Percentiles rank a stretch among this genome's conserved stretches.
Conservation (phyloP, 2,329 filamentous ascomycete species). For the Fusarium heterosporum region DNA sequence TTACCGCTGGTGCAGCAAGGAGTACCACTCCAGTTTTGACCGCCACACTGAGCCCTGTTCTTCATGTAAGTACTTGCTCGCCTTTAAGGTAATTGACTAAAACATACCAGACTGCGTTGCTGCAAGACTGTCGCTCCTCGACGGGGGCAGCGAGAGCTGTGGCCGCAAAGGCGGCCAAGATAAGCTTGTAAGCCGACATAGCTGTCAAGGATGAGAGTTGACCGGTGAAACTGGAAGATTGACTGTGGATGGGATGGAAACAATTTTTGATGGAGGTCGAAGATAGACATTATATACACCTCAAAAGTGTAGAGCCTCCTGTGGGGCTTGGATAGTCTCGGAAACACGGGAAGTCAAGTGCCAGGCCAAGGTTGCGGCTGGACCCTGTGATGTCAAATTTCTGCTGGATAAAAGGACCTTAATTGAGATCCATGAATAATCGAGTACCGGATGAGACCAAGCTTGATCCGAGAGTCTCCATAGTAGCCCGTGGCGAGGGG, state of each 20-base stretch:
- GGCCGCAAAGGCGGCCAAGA: constrained; percentile 37
- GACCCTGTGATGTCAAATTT: not conserved
- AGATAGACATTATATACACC: constrained; percentile 23
- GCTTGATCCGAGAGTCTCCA: not conserved
- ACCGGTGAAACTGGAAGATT: not conserved
- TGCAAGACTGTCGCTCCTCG: constrained; percentile 50
- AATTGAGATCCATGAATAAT: not conserved
- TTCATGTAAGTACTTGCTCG: not conserved
- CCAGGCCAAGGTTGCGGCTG: not conserved
- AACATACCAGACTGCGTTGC: constrained; percentile 34
- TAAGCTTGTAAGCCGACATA: constrained; percentile 35
- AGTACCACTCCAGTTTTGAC: constrained; percentile 57
- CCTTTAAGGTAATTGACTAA: fast-evolving
- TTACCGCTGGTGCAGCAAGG: constrained; percentile 55
- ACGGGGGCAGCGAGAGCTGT: constrained; percentile 55
- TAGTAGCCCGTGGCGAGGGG: not conserved
- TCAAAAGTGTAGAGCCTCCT: not conserved
- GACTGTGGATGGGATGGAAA: constrained; percentile 2
- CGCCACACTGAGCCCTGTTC: constrained; percentile 58
- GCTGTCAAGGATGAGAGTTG: constrained; percentile 1
- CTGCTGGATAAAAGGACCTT: not conserved
- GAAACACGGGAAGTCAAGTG: constrained; percentile 32
- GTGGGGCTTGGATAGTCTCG: not conserved
- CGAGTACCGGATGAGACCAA: constrained; percentile 13
- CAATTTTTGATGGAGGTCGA: not conserved